Evolutionary conservation across 2,329 filamentous ascomycete genomes (phyloP), one percentile per base, ranked within the genome.

Genomic region (Dactylonectria macrodidyma): DNA sequence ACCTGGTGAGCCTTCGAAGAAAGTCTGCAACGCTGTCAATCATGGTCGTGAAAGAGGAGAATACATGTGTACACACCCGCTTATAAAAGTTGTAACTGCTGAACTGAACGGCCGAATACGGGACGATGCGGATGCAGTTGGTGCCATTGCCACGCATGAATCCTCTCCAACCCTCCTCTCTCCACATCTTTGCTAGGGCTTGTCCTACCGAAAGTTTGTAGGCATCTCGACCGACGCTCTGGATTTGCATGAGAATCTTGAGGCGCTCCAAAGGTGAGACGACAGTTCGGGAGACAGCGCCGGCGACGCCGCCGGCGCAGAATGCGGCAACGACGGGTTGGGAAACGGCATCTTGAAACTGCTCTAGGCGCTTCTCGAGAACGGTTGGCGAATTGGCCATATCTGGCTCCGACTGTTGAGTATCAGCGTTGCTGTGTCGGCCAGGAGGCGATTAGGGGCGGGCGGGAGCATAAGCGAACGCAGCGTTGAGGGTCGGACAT

Each of bases 41-140:
- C 9, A 19, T 47, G 9, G 24, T 30, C 41, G 8, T 12, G 8
- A 14, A 12, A 33, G 11, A 22, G 33, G 24, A 16, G 19, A n/a
- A 14, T 2, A 22, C 22, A 30, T 10, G 24, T 38, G 24, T 44
- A 62, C 91, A 80, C 84, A 97, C 95, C 84, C 91, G 89, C 83
- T 97, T 98, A 84, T 99, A 99, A 74, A 98, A 90, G 80, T 97
- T 98, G 85, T 98, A 99, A 79, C 95, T 97, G 74, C 95, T 95
- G 81, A 99, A 99, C 79, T 99, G 96, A 47, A 98, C 96, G 11
- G 96, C 96, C 57, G 95, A 98, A 81, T 99, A 99, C 5, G 96
- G 96, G 59, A 99, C 94, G 73, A 99, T 99, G 69, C 96, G 93
- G 76, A 99, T 94, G 86, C 96, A 99, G 82, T 99, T 99, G 68